Conservation (phyloP, 768 basidiomycete genomes). For the Mycena epipterygia region DNA sequence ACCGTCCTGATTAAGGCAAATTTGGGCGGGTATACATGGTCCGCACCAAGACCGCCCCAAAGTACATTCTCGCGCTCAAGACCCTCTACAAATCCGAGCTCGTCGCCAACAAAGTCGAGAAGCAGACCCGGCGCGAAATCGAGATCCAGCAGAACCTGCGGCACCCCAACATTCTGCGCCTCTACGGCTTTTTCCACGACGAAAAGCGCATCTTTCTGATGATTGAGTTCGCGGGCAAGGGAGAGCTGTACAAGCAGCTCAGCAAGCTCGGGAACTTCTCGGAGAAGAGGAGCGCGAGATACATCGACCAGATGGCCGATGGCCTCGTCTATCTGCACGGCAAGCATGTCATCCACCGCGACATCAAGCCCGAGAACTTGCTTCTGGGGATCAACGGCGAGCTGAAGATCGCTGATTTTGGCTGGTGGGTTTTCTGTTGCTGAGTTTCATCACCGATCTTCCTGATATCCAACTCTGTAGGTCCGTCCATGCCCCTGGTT, state of each 20-base stretch:
- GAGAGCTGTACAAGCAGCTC: slow-evolving; percentile 97
- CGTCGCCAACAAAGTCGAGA: slow-evolving; percentile 91
- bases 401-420: no score
- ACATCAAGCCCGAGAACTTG: slow-evolving; percentile 99
- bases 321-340: slow-evolving; percentile 91
- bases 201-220: slow-evolving; percentile 97
- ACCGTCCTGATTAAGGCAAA: slow-evolving; percentile 68
- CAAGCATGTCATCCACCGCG: slow-evolving; percentile 98
- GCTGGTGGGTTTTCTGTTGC: slow-evolving; percentile 81
- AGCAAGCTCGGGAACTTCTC: slow-evolving; percentile 88
- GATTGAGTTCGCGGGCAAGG: slow-evolving; percentile 97
- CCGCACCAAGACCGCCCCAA: slow-evolving; percentile 87
- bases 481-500: slow-evolving; percentile 90
- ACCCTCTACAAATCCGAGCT: slow-evolving; percentile 98
- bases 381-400: no score
- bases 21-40: slow-evolving; percentile 99
- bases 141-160: slow-evolving; percentile 98
- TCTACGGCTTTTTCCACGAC: slow-evolving; percentile 99
- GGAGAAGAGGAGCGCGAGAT: slow-evolving; percentile 91
- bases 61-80: slow-evolving; percentile 97
- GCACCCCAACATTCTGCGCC: slow-evolving; percentile 93
- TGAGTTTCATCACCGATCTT: neutral
- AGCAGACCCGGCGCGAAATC: slow-evolving; percentile 97
- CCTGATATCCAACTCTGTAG: neutral
- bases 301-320: slow-evolving; percentile 98